Conservation (phyloP, 495 filamentous ascomycete genomes). For the Penicillium atrosanguineum region DNA sequence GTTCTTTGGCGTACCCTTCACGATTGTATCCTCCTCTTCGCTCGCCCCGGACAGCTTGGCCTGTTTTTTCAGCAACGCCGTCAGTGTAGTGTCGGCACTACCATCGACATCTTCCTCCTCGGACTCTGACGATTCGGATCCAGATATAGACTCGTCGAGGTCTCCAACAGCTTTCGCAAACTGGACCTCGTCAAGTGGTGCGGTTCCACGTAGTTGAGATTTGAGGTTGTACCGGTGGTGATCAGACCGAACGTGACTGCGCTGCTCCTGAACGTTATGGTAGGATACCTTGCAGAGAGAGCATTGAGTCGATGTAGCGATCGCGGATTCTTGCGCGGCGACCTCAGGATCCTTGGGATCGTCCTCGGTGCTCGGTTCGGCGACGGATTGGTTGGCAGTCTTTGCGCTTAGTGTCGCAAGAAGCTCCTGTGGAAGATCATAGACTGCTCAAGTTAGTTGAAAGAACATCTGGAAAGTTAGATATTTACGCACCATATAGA, state of each 20-base stretch:
- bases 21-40: conserved; percentile 47
- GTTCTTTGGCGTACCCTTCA: conserved; percentile 61
- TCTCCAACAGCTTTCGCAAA: conserved; percentile 83
- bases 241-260: conserved; percentile 84
- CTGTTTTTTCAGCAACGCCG: conserved; percentile 76
- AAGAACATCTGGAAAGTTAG: not conserved
- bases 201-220: conserved; percentile 71
- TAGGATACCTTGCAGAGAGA: conserved; percentile 74
- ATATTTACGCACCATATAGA: conserved; percentile 50
- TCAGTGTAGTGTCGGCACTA: conserved; percentile 62
- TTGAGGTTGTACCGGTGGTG: conserved; percentile 93
- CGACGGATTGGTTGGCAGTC: conserved; percentile 33
- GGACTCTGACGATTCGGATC: conserved; percentile 60
- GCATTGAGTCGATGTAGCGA: conserved; percentile 71
- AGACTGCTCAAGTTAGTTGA: conserved; percentile 56
- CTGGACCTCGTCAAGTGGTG: conserved; percentile 68
- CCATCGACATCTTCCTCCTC: conserved; percentile 54
- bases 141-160: conserved; percentile 88
- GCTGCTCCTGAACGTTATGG: conserved; percentile 72
- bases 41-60: conserved; percentile 61
- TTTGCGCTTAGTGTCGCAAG: conserved; percentile 66
- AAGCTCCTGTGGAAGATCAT: conserved; percentile 79
- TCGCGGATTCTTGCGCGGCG: conserved; percentile 38
- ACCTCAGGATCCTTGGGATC: conserved; percentile 20
- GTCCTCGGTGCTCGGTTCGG: conserved; percentile 20